These are phyloP conservation scores for Talaromyces albobiverticillius DNA, from an alignment of 2,329 filamentous ascomycete species.

Conservation along the genomic window DNA sequence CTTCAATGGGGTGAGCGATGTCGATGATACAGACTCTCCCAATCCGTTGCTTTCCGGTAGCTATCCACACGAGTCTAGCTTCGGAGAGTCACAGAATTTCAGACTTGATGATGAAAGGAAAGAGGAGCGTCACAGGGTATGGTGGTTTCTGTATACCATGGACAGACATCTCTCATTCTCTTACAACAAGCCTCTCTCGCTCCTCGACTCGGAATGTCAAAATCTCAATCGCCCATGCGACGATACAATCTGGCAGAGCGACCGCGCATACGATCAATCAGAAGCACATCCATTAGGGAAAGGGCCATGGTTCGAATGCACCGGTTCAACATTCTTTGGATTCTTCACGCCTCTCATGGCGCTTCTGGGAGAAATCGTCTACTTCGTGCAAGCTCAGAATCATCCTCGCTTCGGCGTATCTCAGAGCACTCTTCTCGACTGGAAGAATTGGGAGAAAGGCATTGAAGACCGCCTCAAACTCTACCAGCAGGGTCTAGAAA, in stretches of 20 bases:
- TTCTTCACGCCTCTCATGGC: neutral
- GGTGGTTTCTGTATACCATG: neutral
- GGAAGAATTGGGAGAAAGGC: no score
- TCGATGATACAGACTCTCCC: neutral
- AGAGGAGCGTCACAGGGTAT: neutral
- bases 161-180: neutral
- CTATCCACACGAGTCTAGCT: no score
- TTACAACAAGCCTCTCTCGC: neutral
- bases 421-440: neutral
- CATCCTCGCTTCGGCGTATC: neutral
- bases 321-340: neutral
- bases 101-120: neutral
- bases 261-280: neutral
- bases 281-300: neutral
- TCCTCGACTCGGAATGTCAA: neutral
- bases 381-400: neutral
- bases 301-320: neutral
- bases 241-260: neutral
- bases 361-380: neutral
- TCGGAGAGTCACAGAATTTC: no score
- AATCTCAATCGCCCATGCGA: neutral
- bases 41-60: neutral
- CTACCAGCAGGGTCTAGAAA: neutral
- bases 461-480: neutral
- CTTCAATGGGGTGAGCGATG: neutral